These are phyloP conservation scores for Lecanicillium sp. DNA, from an alignment of 2,329 filamentous ascomycete genomes.

Conservation along the genomic window DNA sequence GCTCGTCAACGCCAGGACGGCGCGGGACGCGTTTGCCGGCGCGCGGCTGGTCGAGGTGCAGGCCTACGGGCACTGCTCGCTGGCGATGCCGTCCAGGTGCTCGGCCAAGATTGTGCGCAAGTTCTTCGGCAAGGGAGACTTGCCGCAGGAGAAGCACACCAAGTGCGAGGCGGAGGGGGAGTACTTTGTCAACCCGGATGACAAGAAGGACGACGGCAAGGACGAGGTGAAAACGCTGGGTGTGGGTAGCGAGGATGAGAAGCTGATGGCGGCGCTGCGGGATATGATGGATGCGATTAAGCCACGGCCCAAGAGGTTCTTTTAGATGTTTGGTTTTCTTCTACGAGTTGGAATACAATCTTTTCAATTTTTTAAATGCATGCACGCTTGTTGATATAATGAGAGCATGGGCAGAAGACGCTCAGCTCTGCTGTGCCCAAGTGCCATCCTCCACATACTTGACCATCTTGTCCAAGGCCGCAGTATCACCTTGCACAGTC, in stretches of 20 bases:
- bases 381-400: no score
- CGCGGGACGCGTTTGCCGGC: slow-evolving; percentile 29
- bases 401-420: no score
- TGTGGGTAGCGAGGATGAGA: background rate
- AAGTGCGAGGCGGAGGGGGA: slow-evolving; percentile 33
- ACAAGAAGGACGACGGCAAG: slow-evolving; percentile 3
- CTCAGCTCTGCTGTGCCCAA: no score
- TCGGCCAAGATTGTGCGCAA: slow-evolving; percentile 28
- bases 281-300: slow-evolving; percentile 7
- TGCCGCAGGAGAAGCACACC: slow-evolving; percentile 28
- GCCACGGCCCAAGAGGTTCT: background rate
- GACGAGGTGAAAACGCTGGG: background rate
- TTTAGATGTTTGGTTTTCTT: no score
- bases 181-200: slow-evolving; percentile 30
- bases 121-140: slow-evolving; percentile 32
- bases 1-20: slow-evolving; percentile 32
- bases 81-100: slow-evolving; percentile 33
- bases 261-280: slow-evolving; percentile 6
- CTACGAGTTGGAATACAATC: background rate
- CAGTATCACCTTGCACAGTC: no score
- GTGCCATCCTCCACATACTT: no score
- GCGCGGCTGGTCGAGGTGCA: slow-evolving; percentile 36
- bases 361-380: background rate
- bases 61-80: slow-evolving; percentile 38
- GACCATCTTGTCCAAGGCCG: no score